A percentile compares a stretch with the other conserved stretches of the same genome.
phyloP scores from a whole-genome alignment of 805 yeast genomes.

The Maudiozyma barnettii region DNA sequence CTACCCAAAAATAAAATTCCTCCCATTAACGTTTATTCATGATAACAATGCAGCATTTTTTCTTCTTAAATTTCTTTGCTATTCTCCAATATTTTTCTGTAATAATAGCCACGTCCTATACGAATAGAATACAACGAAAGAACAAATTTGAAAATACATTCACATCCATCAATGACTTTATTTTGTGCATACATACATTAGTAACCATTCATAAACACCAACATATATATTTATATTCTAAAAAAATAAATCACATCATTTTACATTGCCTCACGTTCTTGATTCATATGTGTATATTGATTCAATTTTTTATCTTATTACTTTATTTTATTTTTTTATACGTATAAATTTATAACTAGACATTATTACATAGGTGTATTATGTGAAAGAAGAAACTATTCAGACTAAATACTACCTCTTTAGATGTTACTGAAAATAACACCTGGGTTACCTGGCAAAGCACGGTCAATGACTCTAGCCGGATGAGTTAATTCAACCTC shows the following conservation, averaged over 20 bases:
- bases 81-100: no score
- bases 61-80: no score
- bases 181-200: neutral
- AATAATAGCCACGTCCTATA: no score
- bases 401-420: neutral
- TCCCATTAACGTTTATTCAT: no score
- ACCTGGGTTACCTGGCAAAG: constrained; percentile 93
- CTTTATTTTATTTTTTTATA: neutral
- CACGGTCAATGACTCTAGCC: constrained; percentile 65
- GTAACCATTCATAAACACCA: neutral
- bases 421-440: constrained; percentile 60
- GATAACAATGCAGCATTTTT: no score
- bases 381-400: neutral
- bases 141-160: no score
- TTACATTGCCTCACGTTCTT: neutral
- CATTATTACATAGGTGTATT: neutral
- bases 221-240: neutral
- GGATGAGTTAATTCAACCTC: constrained; percentile 51
- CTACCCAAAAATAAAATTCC: no score
- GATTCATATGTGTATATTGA: neutral
- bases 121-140: no score
- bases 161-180: neutral
- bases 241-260: neutral
- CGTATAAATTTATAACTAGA: neutral
- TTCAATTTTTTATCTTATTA: neutral